Evolutionary conservation across 2,329 filamentous ascomycete genomes (phyloP).

Genomic region (Aspergillus sp.): DNA sequence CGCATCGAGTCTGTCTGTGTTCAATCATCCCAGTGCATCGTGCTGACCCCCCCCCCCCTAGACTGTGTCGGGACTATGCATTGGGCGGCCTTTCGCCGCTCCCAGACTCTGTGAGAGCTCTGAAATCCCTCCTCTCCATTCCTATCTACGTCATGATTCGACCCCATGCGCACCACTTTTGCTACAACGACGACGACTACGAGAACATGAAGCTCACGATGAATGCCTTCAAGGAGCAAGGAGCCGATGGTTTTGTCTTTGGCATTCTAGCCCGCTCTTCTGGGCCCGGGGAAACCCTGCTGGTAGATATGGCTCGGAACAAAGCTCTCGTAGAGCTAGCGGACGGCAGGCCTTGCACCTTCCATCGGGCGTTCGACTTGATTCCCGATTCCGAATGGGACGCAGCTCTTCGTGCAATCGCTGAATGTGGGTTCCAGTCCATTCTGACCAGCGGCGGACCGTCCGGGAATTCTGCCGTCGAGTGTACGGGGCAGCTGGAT

Average conservation of each 20-base stretch:
- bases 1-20: constrained; percentile 44
- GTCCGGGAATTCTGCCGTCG: constrained; percentile 23
- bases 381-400: constrained; percentile 18
- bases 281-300: neutral
- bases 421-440: constrained; percentile 35
- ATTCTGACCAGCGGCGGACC: constrained; percentile 42
- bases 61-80: constrained; percentile 12
- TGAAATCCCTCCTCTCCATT: constrained; percentile 19
- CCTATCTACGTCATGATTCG: constrained; percentile 48
- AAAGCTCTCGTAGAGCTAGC: constrained; percentile 35
- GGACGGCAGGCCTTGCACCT: constrained; percentile 40
- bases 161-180: constrained; percentile 39
- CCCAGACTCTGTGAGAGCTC: constrained; percentile 12
- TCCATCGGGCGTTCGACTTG: constrained; percentile 46
- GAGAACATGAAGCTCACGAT: constrained; percentile 37
- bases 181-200: constrained; percentile 35
- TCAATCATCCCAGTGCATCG: constrained; percentile 31
- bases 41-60: constrained; percentile 32
- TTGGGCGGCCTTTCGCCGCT: constrained; percentile 11
- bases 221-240: constrained; percentile 20
- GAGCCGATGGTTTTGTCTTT: constrained; percentile 44
- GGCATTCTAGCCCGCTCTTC: constrained; percentile 32
- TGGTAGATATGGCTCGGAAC: constrained; percentile 36
- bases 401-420: constrained; percentile 25
- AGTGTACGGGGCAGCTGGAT: constrained; percentile 26